A percentile compares a stretch with the other conserved stretches of the same genome.
These are phyloP conservation scores for Tulasnella sp. DNA, from an alignment of 768 basidiomycete species.

Conservation along the genomic window DNA sequence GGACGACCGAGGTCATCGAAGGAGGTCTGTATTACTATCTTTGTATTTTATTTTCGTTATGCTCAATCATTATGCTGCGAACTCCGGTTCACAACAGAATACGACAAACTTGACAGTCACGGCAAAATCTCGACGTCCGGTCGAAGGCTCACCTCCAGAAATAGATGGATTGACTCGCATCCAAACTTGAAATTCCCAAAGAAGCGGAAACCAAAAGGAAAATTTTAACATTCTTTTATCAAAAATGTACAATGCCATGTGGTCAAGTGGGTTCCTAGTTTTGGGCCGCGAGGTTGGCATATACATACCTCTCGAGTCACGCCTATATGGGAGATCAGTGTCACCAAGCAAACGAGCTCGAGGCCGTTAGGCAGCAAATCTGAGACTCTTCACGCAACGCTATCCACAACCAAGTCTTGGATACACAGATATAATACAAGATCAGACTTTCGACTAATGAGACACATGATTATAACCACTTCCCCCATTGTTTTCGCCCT, in stretches of 20 bases:
- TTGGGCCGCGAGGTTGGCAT: background rate
- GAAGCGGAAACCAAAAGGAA: background rate
- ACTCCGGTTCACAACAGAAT: background rate
- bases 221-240: background rate
- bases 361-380: background rate
- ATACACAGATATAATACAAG: background rate
- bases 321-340: too few species aligned
- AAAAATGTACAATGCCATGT: background rate
- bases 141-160: background rate
- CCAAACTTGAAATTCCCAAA: background rate
- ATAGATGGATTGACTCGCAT: background rate
- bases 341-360: background rate
- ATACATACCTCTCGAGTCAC: background rate
- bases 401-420: background rate
- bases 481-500: background rate
- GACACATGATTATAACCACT: background rate
- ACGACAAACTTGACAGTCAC: background rate
- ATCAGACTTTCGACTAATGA: background rate
- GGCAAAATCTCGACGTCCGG: background rate
- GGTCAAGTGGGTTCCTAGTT: too few species aligned
- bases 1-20: background rate
- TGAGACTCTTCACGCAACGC: background rate
- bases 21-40: background rate
- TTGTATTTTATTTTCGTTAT: background rate
- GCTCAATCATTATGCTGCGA: background rate